Conservation (phyloP, 169 alveolate species). For the Eimeria sp. region DNA sequence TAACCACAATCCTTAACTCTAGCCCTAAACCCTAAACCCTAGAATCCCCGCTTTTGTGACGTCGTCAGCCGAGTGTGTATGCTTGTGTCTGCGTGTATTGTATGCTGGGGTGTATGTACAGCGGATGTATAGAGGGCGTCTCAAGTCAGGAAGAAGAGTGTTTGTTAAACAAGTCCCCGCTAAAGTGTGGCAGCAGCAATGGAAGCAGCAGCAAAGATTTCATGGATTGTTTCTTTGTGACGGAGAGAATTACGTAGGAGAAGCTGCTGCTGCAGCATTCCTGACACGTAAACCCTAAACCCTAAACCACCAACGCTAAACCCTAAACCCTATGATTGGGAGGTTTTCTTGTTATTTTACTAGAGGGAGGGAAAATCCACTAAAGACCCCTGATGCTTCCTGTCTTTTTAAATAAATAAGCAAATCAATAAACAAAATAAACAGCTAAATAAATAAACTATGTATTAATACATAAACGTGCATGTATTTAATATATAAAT, state of each 20-base stretch:
- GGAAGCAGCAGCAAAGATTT: slow-evolving; percentile 86
- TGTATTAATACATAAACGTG: no score
- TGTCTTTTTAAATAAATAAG: background rate
- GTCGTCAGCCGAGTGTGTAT: no score
- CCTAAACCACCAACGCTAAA: no score
- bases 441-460: no score
- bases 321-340: no score
- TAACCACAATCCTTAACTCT: background rate
- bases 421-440: no score
- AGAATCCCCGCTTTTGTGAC: no score
- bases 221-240: slow-evolving; percentile 90
- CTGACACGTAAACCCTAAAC: slow-evolving; percentile 36
- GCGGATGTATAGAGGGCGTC: slow-evolving; percentile 72
- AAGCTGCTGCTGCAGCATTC: slow-evolving; percentile 90
- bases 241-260: slow-evolving; percentile 92
- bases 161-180: slow-evolving; percentile 89
- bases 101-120: background rate
- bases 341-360: no score
- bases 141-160: slow-evolving; percentile 70
- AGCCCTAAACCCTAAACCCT: background rate
- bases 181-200: slow-evolving; percentile 89
- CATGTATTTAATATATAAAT: no score
- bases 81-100: no score
- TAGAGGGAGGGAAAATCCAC: no score
- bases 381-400: background rate